Base-by-base conservation (phyloP, 164 flowering plant genomes). In the Amborella trichopoda region DNA sequence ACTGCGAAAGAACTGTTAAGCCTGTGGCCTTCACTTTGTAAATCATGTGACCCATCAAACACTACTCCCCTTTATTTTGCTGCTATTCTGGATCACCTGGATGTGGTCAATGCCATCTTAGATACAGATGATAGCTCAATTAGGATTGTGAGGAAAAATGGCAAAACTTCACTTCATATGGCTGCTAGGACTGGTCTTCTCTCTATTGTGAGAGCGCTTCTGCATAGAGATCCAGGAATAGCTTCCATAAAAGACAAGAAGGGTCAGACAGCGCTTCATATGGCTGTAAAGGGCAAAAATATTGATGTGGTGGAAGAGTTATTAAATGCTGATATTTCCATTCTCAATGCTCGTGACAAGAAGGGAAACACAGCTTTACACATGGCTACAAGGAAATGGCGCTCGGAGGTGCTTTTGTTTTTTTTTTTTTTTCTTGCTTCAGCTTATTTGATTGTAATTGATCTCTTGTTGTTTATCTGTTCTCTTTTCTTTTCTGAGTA, bases 201-300 rank as follows among this genome's bases (percentile, higher is more conserved):
- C 28, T 56, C 43, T 38, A 76, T 86, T 19, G 94, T 80, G 11
- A 79, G 64, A 61, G 62, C 68, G 28, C 89, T 90, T 48, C 50
- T 81, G 16, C 83, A 73, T 5, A 72, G 61, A 52, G 96, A 90
- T 63, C 71, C 80, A 5, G 84, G 58, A 32, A 78, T 86, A 21
- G 80, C 80, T 23, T 46, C 83, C 25, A 81, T 86, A 48, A 90
- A 83, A 62, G 98, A 90, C 59, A 90, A 80, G 70, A 90, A 90
- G 69, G 84, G 89, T 38, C 98, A 90, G 75, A 91, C 93, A 45
- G 94, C 98, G n/a, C 79, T 91, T 19, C 98, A 91, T 52, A 91
- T 91, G 98, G 98, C 96, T 58, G 98, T 73, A 8, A 91, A 91
- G 62, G 98, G 98, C 40, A 80, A 77, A 54, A 59, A 68, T 61